Evolutionary conservation across 1,284 basidiomycete species (phyloP), one percentile per base, ranked within the genome.

Genomic region (Sutorius eximius): DNA sequence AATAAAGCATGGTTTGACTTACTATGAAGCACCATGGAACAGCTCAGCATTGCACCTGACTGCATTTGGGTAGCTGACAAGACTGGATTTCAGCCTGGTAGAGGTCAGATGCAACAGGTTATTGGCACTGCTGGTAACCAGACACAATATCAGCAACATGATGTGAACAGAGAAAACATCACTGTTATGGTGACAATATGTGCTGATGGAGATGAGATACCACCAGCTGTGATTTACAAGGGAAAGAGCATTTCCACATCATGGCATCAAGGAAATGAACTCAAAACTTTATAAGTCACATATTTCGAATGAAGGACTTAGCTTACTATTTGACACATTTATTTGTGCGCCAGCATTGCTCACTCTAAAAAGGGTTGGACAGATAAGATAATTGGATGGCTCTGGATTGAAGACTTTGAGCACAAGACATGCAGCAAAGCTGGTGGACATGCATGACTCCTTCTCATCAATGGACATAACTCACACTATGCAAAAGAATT

Each of bases 171-270:
- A 3, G 43, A 55, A 7, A 57, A 34, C 3, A 55, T 57, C 18
- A 54, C 52, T 15, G 18, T 56, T 7, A 32, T 57, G 38, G 29
- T 54, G 2, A 50, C 44, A 20, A 55, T 57, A 3, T 57, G 52
- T 47, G 36, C 52, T 2, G 33, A 56, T 48, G 55, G 46, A 0
- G 11, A 38, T 1, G 3, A 15, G 0, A 56, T 56, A 1, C 18
- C 46, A 11, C 42, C 42, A 8, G 6, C 24, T 12, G 18, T 29
- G 0, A 57, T 57, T 1, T 57, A 57, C 9, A 55, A 57, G 4
- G 49, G 53, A 0, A 18, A 49, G 24, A 8, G 24, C 24, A 49
- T 49, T 9, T 49, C 10, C 1, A 32, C 16, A 0, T 42, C 45
- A 3, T 54, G 51, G 55, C 53, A 57, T 37, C 18, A 57, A 41